Evolutionary conservation across 768 basidiomycete species (phyloP), one percentile per base, ranked within the genome.

Genomic region (Amylocystis lapponica): DNA sequence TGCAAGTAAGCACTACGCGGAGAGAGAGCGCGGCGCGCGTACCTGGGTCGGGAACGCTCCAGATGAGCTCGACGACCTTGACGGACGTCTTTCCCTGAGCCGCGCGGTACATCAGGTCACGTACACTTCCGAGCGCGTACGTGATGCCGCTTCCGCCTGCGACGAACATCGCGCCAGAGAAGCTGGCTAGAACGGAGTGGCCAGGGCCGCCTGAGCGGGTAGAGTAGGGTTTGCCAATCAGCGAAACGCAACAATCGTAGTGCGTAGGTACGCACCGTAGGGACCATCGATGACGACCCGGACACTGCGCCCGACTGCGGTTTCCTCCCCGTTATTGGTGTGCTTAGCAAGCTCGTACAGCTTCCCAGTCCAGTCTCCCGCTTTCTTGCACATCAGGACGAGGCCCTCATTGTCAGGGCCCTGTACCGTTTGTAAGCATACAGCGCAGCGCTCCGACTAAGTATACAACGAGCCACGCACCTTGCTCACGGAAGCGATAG

Each of bases 91-190:
- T 50, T 41, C 67, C 60, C 37, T 57, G 33, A 40, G 57, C 36
- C 48, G 59, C 62, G 43, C 65, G 60, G 51, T 61, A 59, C 29
- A 81, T 54, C n/a, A 83, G 61, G 49, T 82, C 78, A 27, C 74
- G 69, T 5, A 77, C 67, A n/a, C 70, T 57, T 13, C 66, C 58
- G 19, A 81, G 66, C 3, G 68, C 66, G 51, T 76, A 78, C 0
- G 81, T 74, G 58, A 83, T 74, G 3, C 81, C 81, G 17, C 73
- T 74, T 9, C 81, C 82, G 9, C 78, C 81, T 5, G 74, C 75
- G 31, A 81, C 59, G 46, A 83, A 66, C 46, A 82, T 47, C 10
- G 76, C 71, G 1, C 71, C 70, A 0, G 77, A 73, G 62, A 71
- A 81, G 31, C 68, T 70, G 1, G 68, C 56, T 40, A 72, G 65